Base-by-base conservation (phyloP, 225 moss, liverwort and hornwort species). In the Ulota crispa region DNA sequence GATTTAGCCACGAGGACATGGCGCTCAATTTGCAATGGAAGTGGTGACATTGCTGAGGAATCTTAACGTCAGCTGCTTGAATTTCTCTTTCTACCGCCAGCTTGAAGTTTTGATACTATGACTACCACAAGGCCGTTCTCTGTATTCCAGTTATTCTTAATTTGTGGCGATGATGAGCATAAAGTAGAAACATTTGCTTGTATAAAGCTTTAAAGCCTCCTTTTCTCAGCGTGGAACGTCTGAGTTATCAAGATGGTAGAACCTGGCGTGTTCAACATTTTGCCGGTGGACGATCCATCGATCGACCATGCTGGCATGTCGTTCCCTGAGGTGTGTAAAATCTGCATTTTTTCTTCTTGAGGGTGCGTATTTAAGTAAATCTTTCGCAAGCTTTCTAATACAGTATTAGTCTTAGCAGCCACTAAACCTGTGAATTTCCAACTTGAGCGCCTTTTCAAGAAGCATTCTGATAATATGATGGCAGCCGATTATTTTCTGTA, bases 251-350 rank as follows among this genome's bases (percentile, higher is more conserved):
- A 73, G 30, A 88, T 88, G 88, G 85, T 36, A 56, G 82, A 88
- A 63, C 77, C 54, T 50, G 71, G 67, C 64, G 76, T 89, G 69
- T 95, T 80, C 72, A 95, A 95, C 80, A 95, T 95, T 72, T 89
- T 95, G 64, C 95, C 95, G 32, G 91, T 95, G 36, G 93, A 95
- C 56, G 80, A 95, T 82, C 79, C 77, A 54, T 82, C 87, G 23
- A 63, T 83, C 47, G 63, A 83, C 27, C 95, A 95, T 87, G 87
- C 94, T 81, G 91, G 92, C 86, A 89, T 95, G 85, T 86, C 71
- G 31, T 95, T 90, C 84, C 94, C 92, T 21, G 95, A 95, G 94
- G 95, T 94, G 60, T 67, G 90, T 83, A 54, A 56, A 82, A 34
- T 62, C 72, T 82, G 64, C 59, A 19, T 37, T 66, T 52, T 73